Conservation (phyloP, 2,329 filamentous ascomycete species). For the Trematosphaeria pertusa region DNA sequence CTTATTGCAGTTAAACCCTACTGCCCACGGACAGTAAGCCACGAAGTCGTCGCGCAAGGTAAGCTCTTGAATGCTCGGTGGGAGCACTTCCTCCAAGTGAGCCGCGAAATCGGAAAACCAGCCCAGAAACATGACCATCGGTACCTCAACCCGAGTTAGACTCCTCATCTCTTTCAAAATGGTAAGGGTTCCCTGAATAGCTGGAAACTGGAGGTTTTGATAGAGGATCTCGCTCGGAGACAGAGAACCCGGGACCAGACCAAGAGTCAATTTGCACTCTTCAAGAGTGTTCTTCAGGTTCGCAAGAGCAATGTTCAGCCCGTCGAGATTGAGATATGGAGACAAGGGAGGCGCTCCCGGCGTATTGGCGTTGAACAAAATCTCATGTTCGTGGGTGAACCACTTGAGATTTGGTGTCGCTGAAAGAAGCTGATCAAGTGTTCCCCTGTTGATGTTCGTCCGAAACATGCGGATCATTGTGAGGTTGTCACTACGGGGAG, state of each 20-base stretch:
- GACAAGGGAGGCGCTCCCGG: constrained; percentile 13
- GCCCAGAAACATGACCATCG: constrained; percentile 31
- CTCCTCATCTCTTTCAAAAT: constrained; percentile 27
- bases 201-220: constrained; percentile 24
- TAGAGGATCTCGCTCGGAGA: constrained; percentile 23
- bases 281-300: constrained; percentile 25
- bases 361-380: constrained; percentile 22
- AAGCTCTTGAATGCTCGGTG: constrained; percentile 16
- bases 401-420: constrained; percentile 25
- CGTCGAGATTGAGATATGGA: constrained; percentile 28
- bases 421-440: constrained; percentile 25
- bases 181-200: constrained; percentile 28
- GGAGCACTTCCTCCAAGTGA: constrained; percentile 27
- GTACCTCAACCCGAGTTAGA: constrained; percentile 21
- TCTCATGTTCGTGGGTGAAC: constrained; percentile 31
- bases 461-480: constrained; percentile 29
- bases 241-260: constrained; percentile 26
- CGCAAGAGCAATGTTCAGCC: constrained; percentile 27
- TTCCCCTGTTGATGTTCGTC: constrained; percentile 29
- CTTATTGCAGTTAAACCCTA: constrained; percentile 21
- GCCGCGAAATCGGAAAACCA: constrained; percentile 28
- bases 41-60: constrained; percentile 31
- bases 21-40: constrained; percentile 27
- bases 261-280: constrained; percentile 24
- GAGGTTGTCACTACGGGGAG: constrained; percentile 23